These are phyloP conservation scores for Chimonanthus salicifolius DNA, from an alignment of 164 flowering plant species.

Conservation along the genomic window DNA sequence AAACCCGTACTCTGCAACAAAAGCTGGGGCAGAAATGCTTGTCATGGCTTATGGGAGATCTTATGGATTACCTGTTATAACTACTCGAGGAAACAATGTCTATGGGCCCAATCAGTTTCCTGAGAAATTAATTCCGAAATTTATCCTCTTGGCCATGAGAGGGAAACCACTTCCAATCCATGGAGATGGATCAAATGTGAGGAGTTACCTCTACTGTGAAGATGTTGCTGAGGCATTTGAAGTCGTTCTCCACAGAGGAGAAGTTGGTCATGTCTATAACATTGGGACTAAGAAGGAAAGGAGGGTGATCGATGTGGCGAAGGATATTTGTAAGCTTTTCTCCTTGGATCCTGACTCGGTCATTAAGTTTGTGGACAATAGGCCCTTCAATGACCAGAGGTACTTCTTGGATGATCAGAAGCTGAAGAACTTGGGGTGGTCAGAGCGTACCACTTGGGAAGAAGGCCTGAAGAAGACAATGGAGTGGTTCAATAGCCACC, in stretches of 20 bases:
- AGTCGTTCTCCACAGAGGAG: constrained; percentile 23
- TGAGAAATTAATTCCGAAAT: constrained; percentile 24
- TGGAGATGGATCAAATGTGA: constrained; percentile 24
- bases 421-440: constrained; percentile 27
- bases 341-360: constrained; percentile 7
- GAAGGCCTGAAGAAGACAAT: constrained; percentile 23
- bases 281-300: constrained; percentile 21
- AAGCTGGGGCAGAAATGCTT: constrained; percentile 30
- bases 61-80: constrained; percentile 17
- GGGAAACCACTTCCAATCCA: constrained; percentile 21
- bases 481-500: constrained; percentile 23
- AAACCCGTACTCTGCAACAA: constrained; percentile 26
- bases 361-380: constrained; percentile 20
- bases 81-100: constrained; percentile 25
- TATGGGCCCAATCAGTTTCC: constrained; percentile 31
- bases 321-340: constrained; percentile 21
- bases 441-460: constrained; percentile 20
- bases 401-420: constrained; percentile 28
- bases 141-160: constrained; percentile 23
- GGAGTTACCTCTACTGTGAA: constrained; percentile 23
- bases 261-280: constrained; percentile 23
- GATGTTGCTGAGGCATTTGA: constrained; percentile 29
- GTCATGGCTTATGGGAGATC: constrained; percentile 26
- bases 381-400: constrained; percentile 24
- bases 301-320: constrained; percentile 20